These are phyloP conservation scores for Nicotiana knightiana DNA, from an alignment of 257 asterid species.

Conservation along the genomic window DNA sequence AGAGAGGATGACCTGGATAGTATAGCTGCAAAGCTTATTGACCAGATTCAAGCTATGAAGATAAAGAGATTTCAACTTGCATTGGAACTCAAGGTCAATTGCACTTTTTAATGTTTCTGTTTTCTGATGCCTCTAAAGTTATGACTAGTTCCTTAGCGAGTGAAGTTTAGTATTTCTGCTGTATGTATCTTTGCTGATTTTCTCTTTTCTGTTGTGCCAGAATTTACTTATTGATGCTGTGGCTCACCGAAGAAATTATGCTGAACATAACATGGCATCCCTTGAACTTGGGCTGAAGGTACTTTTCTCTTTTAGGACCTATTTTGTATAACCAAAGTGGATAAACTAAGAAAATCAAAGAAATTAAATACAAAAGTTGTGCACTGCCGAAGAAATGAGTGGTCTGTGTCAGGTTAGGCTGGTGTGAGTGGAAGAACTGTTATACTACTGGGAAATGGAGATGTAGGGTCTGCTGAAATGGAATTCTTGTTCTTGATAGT, in stretches of 20 bases:
- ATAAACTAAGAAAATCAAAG: neutral
- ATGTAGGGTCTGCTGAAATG: neutral
- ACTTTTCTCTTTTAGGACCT: slow-evolving; percentile 1
- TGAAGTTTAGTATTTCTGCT: neutral
- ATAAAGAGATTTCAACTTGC: slow-evolving; percentile 46
- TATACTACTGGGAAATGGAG: neutral
- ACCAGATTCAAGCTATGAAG: slow-evolving; percentile 54
- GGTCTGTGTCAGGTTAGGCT: neutral
- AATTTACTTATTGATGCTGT: slow-evolving; percentile 65
- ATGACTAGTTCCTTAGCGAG: neutral
- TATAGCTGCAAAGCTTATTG: slow-evolving; percentile 39
- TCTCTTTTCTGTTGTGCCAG: slow-evolving; percentile 34
- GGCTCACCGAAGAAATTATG: slow-evolving; percentile 54
- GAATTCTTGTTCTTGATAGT: neutral
- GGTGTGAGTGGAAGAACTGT: neutral
- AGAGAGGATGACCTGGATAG: slow-evolving; percentile 58
- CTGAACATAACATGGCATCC: slow-evolving; percentile 53
- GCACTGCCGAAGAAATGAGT: neutral
- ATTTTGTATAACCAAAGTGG: neutral
- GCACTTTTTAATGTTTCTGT: slow-evolving; percentile 19
- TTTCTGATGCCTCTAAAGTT: slow-evolving; percentile 7
- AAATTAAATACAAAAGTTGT: neutral
- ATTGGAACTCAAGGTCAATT: slow-evolving; percentile 56
- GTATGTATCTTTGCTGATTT: slow-evolving; percentile 13
- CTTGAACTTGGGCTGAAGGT: slow-evolving; percentile 81